Base-by-base conservation (phyloP, 257 asterid genomes). In the Solanum chmielewskii region DNA sequence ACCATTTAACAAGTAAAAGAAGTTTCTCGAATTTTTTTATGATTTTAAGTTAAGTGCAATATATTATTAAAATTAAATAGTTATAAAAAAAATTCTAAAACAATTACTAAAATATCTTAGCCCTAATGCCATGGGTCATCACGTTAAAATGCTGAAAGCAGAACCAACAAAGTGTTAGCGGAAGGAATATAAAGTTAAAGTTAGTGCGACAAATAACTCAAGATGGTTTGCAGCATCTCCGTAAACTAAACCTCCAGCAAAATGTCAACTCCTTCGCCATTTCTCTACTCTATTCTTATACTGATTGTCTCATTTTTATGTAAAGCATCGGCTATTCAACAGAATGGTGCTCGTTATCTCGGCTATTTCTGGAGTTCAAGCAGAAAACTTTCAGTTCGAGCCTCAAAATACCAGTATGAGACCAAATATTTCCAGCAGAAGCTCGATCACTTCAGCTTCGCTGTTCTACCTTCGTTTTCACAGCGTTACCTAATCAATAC, bases 381-480 rank as follows among this genome's bases (percentile, higher is more conserved):
- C 66, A 80, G 4, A 47, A 16, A 29, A 80, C 41, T 47, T 16
- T 31, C 85, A 16, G 6, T 49, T 47, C n/a, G 83, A 70, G 90
- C 91, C 87, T 89, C 93, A 16, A 71, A 35, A 29, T 95, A 93
- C 90, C 86, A 86, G 27, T 96, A 95, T 94, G 95, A 95, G 89
- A 94, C 93, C 88, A 91, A 93, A 29, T 96, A 91, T 92, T 94
- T 96, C 83, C 90, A 92, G 13, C 99, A 96, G 90, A 87, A 84
- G n/a, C 94, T 96, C 8, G 99, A 96, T 83, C 99, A 96, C 86
- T 96, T 96, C 94, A 93, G 98, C 92, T 96, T 96, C 85, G 80
- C 90, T 39, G 89, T 88, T 56, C 92, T 91, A 29, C 96, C 97
- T 11, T 90, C 87, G 42, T 96, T 95, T 89, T 92, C 91, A 4